Evolutionary conservation across 108 stramenopile genomes (phyloP), one percentile per base, ranked within the genome.

Genomic region (Phaeodactylum tricornutum): DNA sequence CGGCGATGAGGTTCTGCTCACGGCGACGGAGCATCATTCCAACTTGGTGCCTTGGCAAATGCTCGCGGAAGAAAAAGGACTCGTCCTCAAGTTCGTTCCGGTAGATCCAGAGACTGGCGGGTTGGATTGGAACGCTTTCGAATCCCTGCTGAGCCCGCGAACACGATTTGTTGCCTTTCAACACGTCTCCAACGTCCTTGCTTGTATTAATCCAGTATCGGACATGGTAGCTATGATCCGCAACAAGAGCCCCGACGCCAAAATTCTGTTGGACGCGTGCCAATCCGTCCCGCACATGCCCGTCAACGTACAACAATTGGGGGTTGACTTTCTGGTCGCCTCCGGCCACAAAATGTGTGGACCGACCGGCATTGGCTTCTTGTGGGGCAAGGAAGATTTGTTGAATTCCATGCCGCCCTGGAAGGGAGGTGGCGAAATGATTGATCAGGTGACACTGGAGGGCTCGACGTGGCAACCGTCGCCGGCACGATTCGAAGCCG

Each of bases 291-390:
- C 95, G 0, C 95, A 99, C 52, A 77, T 87, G 63, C 53, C 50
- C 0, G 85, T 99, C 12, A 79, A 96, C 53, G 93, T 97, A 1
- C 79, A 80, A 62, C 63, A 64, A 15, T 56, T 93, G 12, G 86
- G 82, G n/a, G 81, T 90, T 15, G 98, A 99, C 64, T 94, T 96
- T 56, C 39, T 98, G 26, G 95, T 92, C 15, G 69, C 90, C 11
- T 95, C 94, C 17, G 96, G 96, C 14, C 98, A 99, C 62, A 99
- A 99, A 74, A 92, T 95, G 74, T 95, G 94, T 43, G 96, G 89
- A 5, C 96, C 98, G 5, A 98, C 95, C 28, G 98, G 98, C 2
- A 87, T 98, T 54, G 96, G 94, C 0, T 88, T 93, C 43, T 75
- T 99, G 0, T 96, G 88, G 88, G 92, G 82, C 0, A 62, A 48